Percentiles rank a stretch among this genome's conserved stretches.
Evolutionary conservation across 305 asterid genomes (phyloP).

Genomic region (Fraxinus dipetala): DNA sequence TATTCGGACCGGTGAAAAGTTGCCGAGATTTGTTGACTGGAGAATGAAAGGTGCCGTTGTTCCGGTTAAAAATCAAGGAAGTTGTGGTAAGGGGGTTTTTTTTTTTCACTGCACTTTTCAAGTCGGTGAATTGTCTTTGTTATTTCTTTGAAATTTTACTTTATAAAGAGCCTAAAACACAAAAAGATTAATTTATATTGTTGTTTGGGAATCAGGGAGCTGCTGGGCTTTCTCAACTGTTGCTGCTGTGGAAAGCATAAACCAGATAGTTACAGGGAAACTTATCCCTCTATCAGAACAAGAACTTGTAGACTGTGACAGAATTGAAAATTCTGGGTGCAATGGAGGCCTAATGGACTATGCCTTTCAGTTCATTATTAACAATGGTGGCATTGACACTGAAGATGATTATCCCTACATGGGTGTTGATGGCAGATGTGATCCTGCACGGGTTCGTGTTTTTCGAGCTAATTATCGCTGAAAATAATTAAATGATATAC

Average conservation of each 20-base stretch:
- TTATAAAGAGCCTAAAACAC: neutral
- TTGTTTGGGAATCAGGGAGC: constrained; percentile 45
- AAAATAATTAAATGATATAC: too few species aligned
- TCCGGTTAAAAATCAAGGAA: constrained; percentile 70
- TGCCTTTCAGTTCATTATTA: constrained; percentile 64
- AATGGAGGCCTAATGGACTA: constrained; percentile 78
- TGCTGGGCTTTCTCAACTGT: constrained; percentile 90
- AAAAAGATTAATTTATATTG: neutral
- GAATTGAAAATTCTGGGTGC: constrained; percentile 49
- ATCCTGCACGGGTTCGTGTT: constrained; percentile 45
- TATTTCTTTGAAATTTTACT: neutral
- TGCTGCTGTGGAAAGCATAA: constrained; percentile 68
- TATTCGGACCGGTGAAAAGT: constrained; percentile 30
- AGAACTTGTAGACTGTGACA: constrained; percentile 75
- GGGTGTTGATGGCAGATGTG: constrained; percentile 58
- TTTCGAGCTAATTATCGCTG: neutral
- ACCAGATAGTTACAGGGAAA: constrained; percentile 61
- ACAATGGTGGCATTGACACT: constrained; percentile 79
- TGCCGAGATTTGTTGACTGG: constrained; percentile 82
- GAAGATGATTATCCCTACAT: constrained; percentile 68
- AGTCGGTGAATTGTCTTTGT: neutral
- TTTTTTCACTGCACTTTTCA: neutral
- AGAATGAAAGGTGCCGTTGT: constrained; percentile 67
- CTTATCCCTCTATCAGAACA: constrained; percentile 60
- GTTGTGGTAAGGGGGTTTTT: constrained; percentile 47